Conservation (phyloP, 1,284 basidiomycete genomes). For the Mixia osmundae region DNA sequence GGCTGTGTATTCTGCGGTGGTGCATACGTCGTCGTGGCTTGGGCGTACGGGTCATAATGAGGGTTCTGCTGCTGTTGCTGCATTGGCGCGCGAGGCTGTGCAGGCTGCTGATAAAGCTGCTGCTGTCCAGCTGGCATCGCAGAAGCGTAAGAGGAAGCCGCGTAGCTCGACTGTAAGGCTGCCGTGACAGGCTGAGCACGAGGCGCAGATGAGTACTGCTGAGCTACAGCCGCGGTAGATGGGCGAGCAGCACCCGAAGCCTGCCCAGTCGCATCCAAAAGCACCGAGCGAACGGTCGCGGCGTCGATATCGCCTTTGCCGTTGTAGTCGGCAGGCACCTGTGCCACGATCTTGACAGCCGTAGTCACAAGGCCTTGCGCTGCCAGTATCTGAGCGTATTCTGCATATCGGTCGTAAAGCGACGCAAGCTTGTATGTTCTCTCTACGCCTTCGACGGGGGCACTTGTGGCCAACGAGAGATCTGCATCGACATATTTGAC, state of each 20-base stretch:
- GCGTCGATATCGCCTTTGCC: constrained; percentile 33
- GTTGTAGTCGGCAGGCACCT: constrained; percentile 58
- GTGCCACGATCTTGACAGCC: constrained; percentile 53
- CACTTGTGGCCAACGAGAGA: constrained; percentile 29
- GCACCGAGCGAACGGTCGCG: constrained; percentile 25
- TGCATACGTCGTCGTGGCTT: constrained; percentile 2
- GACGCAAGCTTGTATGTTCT: constrained; percentile 59
- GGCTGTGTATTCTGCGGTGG: background rate
- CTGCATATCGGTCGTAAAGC: constrained; percentile 80
- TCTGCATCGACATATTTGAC: constrained; percentile 69
- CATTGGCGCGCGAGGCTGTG: background rate
- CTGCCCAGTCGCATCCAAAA: constrained; percentile 37
- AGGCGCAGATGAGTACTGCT: too few species aligned
- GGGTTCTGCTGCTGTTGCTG: background rate
- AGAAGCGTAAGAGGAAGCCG: too few species aligned
- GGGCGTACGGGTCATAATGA: background rate
- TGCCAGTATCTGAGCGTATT: constrained; percentile 80
- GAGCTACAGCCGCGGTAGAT: constrained; percentile 4
- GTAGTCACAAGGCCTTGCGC: constrained; percentile 69
- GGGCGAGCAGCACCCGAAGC: constrained; percentile 5
- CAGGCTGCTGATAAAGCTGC: background rate
- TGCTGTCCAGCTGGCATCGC: background rate
- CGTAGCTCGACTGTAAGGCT: too few species aligned
- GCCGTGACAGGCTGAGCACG: too few species aligned
- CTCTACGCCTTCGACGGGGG: constrained; percentile 29